Percentiles rank a stretch among this genome's conserved stretches.
Conservation (phyloP, 192 early-diverging fungal genomes). For the Coemansia sp. region DNA sequence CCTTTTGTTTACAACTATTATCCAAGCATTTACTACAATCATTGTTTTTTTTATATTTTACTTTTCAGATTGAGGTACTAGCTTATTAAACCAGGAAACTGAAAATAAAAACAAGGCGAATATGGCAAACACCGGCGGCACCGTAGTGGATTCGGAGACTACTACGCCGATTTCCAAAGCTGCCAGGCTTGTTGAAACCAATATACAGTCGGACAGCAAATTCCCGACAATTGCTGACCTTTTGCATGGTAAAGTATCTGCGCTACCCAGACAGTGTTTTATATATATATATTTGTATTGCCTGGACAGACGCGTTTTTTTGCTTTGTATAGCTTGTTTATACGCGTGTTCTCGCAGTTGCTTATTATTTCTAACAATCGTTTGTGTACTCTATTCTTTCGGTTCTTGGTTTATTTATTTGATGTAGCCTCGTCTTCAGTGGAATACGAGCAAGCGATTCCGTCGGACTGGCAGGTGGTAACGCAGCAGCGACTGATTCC, state of each 20-base stretch:
- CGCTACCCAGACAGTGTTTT: too few species aligned
- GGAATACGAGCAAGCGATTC: slow-evolving; percentile 52
- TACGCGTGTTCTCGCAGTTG: too few species aligned
- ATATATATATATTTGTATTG: slow-evolving; percentile 1
- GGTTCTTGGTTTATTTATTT: too few species aligned
- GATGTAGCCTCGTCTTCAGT: slow-evolving; percentile 56
- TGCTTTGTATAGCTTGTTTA: slow-evolving; percentile 5
- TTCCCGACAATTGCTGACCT: slow-evolving; percentile 50
- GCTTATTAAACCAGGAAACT: neutral
- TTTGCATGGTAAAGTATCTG: slow-evolving; percentile 42
- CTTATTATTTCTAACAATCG: too few species aligned
- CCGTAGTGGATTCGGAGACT: neutral
- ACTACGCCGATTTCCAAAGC: slow-evolving; percentile 21
- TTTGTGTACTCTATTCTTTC: too few species aligned
- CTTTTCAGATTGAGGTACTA: neutral
- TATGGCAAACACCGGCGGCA: slow-evolving; percentile 11
- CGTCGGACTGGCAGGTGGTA: slow-evolving; percentile 58
- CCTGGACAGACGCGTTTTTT: slow-evolving; percentile 2
- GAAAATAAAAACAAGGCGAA: neutral
- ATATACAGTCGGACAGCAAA: slow-evolving; percentile 42
- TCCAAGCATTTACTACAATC: neutral
- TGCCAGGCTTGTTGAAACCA: slow-evolving; percentile 33
- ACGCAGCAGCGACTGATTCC: slow-evolving; percentile 63
- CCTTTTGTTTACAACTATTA: neutral
- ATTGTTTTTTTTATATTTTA: neutral